Evolutionary conservation across 2,329 filamentous ascomycete genomes (phyloP).

Genomic region (Botrytis fabae): DNA sequence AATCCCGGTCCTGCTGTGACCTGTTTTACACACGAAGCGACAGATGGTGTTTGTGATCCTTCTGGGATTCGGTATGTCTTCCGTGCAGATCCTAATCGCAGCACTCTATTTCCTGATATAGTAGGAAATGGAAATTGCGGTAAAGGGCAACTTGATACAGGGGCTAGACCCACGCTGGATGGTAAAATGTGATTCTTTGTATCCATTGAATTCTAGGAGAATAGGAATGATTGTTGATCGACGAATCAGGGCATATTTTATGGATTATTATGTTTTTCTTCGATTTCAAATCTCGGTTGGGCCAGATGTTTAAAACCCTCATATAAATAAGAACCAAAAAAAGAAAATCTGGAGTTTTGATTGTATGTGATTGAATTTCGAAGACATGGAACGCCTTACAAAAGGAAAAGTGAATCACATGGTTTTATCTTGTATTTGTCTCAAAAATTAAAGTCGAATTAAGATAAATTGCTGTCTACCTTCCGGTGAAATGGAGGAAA

Average conservation of each 20-base stretch:
- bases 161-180: background rate
- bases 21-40: background rate
- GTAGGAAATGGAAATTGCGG: background rate
- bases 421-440: background rate
- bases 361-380: background rate
- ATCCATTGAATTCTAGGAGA: background rate
- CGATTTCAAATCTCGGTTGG: background rate
- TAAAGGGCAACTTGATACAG: background rate
- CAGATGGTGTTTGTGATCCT: background rate
- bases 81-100: background rate
- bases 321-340: background rate
- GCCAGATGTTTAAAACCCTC: fast-evolving
- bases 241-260: fast-evolving
- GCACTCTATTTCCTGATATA: background rate
- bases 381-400: background rate
- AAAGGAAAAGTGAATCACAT: background rate
- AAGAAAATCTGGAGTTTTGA: background rate
- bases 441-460: background rate
- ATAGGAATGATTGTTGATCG: background rate
- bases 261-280: background rate
- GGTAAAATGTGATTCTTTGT: background rate
- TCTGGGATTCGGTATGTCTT: background rate
- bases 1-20: background rate
- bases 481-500: background rate
- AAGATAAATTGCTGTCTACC: background rate